Base-by-base conservation (phyloP, 805 yeast genomes). In the Pachysolen tannophilus region DNA sequence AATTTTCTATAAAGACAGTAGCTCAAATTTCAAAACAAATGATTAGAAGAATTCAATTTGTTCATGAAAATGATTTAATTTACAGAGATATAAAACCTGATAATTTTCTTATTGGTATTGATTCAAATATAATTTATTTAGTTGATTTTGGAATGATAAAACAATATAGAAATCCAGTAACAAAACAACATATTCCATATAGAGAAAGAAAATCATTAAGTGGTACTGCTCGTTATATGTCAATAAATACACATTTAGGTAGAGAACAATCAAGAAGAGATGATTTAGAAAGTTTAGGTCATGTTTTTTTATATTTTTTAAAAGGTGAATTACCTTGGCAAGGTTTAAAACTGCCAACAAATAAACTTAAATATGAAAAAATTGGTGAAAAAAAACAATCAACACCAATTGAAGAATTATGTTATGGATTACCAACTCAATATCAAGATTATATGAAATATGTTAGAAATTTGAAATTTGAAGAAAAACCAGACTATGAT, bases 131-230 rank as follows among this genome's bases (percentile, higher is more conserved):
- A 32, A 79, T 82, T 28, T 83, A 79, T 46, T 59, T 82, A 51
- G 85, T 82, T 37, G 94, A 82, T 58, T 83, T 78, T 49, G 94
- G 94, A 41, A 82, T 82, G 94, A 88, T 88, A 13, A 82, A 82
- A 52, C 88, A 82, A 51, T 82, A 76, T 53, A 63, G 92, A 48
- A 88, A 83, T 49, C 88, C 90, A 21, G 68, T 76, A 47, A 77
- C 90, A 1, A 80, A 80, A 48, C 82, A 74, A 44, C 94, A 82
- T 57, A 82, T 82, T 39, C 92, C 92, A 8, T 82, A 82, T 55
- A 68, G 88, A 46, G 94, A 82, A 55, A 67, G 79, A 47, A 82
- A 82, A 53, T 78, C 90, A 3, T 63, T 82, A 49, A 76, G 85
- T 56, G 94, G 94, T 15, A 82, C 94, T 2, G 92, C 92, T 8